Evolutionary conservation across 345 rosid species (phyloP).

Genomic region (Abelmoschus esculentus): DNA sequence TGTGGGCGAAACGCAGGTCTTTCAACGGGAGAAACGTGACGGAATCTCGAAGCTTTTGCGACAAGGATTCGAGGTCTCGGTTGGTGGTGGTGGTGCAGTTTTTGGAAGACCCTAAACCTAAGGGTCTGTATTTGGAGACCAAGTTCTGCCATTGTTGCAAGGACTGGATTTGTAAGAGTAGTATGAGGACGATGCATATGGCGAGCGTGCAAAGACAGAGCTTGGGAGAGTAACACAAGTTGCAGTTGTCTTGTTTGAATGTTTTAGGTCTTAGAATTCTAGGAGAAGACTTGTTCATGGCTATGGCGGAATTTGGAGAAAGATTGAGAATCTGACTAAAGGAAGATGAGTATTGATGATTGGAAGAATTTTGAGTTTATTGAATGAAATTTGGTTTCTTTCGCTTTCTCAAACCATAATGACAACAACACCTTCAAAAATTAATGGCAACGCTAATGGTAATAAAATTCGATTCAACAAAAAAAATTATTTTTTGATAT

Average conservation of each 20-base stretch:
- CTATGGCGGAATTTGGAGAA: not conserved
- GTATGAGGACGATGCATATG: conserved; percentile 18
- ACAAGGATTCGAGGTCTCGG: conserved; percentile 13
- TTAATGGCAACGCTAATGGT: too few species aligned
- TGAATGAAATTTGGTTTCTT: not conserved
- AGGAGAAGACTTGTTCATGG: not conserved
- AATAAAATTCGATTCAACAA: too few species aligned
- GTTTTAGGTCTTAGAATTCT: not conserved
- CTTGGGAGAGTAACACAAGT: conserved; percentile 18
- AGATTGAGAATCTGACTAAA: not conserved
- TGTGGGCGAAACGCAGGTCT: conserved; percentile 42
- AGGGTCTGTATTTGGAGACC: not conserved
- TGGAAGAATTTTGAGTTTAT: too few species aligned
- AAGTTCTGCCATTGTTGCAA: conserved; percentile 14
- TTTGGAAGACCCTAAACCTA: not conserved
- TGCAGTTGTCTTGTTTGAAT: not conserved
- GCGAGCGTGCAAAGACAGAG: conserved; percentile 20
- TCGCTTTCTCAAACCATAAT: not conserved
- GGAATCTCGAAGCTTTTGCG: conserved; percentile 39
- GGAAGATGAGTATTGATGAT: not conserved
- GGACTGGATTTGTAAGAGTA: conserved; percentile 31
- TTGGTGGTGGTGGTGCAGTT: not conserved
- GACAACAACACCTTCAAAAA: too few species aligned
- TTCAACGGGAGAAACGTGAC: conserved; percentile 63
- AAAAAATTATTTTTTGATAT: too few species aligned